Percentiles rank a stretch among this genome's conserved stretches.
Evolutionary conservation across 2,329 filamentous ascomycete genomes (phyloP).

Genomic region (Fusarium sp.): DNA sequence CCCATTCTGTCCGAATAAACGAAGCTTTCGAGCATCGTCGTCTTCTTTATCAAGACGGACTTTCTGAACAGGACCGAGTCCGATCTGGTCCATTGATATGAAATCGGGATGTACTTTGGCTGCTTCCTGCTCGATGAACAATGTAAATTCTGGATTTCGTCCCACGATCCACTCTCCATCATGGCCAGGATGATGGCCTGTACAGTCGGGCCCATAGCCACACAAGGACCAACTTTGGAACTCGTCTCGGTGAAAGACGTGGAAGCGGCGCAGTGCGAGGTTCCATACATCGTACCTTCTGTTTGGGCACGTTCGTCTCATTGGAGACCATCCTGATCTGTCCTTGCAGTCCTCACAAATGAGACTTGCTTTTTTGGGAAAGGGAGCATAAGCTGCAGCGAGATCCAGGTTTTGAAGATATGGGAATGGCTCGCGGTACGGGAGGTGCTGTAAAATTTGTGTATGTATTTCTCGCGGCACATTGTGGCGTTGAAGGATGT

Average conservation of each 20-base stretch:
- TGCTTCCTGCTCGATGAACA: neutral
- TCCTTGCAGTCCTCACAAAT: neutral
- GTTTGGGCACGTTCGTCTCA: slow-evolving; percentile 1
- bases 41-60: neutral
- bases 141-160: neutral
- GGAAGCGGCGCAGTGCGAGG: slow-evolving; percentile 6
- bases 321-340: fast-evolving
- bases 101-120: neutral
- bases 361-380: neutral
- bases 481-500: fast-evolving
- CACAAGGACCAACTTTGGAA: neutral
- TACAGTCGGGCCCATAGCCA: neutral
- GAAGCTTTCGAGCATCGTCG: neutral
- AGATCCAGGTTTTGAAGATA: slow-evolving; percentile 15
- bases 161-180: neutral
- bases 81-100: neutral
- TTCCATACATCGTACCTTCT: slow-evolving; percentile 1
- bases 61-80: neutral
- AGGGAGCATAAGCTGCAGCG: neutral
- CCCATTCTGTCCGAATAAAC: neutral
- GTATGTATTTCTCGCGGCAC: slow-evolving; percentile 6
- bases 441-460: neutral
- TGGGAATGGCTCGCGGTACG: neutral
- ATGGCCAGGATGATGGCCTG: neutral
- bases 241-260: neutral